These are phyloP conservation scores for Pseudoscleropodium purum DNA, from an alignment of 225 moss, liverwort and hornwort genomes.

Conservation along the genomic window DNA sequence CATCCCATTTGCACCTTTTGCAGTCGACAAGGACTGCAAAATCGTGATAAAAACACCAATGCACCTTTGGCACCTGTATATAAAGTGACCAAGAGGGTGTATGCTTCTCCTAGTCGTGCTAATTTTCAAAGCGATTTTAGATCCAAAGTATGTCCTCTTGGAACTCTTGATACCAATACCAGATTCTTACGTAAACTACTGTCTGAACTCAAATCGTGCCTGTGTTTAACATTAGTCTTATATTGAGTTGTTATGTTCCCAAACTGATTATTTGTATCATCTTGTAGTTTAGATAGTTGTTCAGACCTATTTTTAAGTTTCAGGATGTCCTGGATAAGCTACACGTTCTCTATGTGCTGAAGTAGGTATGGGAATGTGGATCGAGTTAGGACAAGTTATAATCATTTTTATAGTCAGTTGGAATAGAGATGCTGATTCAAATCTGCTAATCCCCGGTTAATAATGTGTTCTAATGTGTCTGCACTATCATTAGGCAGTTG, in stretches of 20 bases:
- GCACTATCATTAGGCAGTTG: conserved; percentile 59
- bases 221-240: background rate
- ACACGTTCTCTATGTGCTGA: background rate
- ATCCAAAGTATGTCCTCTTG: conserved; percentile 40
- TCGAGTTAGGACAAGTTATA: background rate
- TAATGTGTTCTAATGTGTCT: conserved; percentile 7
- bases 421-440: background rate
- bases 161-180: background rate
- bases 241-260: background rate
- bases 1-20: background rate
- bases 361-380: background rate
- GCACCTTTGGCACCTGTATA: conserved; percentile 61
- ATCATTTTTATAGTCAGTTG: background rate
- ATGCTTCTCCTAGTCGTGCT: conserved; percentile 87
- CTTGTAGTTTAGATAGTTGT: background rate
- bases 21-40: conserved; percentile 74
- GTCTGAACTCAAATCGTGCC: background rate
- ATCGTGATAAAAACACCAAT: conserved; percentile 47
- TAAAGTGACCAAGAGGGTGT: conserved; percentile 94
- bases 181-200: background rate
- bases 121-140: conserved; percentile 79
- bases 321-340: background rate
- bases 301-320: background rate
- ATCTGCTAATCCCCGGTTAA: background rate
- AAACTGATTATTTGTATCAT: background rate